Conservation (phyloP, 345 rosid species). For the Bretschneidera sinensis region DNA sequence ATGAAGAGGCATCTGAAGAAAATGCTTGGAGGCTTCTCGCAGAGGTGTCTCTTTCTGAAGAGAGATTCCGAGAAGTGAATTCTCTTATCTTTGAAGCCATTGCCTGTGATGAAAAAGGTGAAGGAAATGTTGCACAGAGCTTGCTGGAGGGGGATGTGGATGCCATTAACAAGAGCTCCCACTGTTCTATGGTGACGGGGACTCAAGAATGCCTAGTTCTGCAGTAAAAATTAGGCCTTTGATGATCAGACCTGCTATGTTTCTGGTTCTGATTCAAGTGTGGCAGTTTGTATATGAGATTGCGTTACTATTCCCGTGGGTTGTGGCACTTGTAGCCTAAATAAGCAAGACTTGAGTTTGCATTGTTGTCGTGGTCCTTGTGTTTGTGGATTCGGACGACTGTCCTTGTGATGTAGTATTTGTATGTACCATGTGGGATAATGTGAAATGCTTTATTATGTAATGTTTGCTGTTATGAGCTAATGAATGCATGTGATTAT, state of each 20-base stretch:
- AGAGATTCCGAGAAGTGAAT: constrained; percentile 72
- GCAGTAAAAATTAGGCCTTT: constrained; percentile 37
- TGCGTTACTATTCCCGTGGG: no score
- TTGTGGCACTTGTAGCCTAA: constrained; percentile 16
- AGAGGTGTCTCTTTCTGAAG: constrained; percentile 83
- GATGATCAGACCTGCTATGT: constrained; percentile 1
- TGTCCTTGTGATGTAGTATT: background rate
- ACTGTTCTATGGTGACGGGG: constrained; percentile 40
- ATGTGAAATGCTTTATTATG: constrained; percentile 1
- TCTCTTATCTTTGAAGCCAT: constrained; percentile 62
- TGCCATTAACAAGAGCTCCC: constrained; percentile 33
- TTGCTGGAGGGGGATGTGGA: constrained; percentile 25
- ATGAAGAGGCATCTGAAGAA: constrained; percentile 79
- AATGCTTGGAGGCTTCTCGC: constrained; percentile 92
- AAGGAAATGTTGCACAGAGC: constrained; percentile 20
- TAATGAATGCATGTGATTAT: no score
- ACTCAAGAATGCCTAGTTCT: constrained; percentile 66
- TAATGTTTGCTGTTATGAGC: constrained; percentile 8
- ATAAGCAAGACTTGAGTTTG: constrained; percentile 31
- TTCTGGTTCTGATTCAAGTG: background rate
- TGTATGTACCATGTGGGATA: background rate
- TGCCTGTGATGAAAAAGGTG: constrained; percentile 14
- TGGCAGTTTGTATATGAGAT: background rate
- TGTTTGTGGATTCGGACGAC: background rate
- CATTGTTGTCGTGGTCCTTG: background rate